A percentile compares a stretch with the other conserved stretches of the same genome.
phyloP scores from a whole-genome alignment of 2,329 filamentous ascomycete genomes.

The Pseudogymnoascus sp. region DNA sequence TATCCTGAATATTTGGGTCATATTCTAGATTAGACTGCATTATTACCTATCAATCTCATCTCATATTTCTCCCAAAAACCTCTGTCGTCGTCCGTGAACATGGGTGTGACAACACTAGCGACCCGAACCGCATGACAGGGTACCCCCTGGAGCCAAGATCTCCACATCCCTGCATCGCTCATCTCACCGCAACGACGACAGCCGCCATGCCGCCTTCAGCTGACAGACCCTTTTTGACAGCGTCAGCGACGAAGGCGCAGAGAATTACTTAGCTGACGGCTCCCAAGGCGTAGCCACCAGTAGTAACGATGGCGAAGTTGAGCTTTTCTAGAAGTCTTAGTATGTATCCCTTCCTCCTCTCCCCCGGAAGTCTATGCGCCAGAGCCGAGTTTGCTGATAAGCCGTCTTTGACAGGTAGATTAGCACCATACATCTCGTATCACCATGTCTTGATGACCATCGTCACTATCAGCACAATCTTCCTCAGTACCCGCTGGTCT shows the following conservation, averaged over 20 bases:
- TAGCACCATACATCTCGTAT: slow-evolving; percentile 62
- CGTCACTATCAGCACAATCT: slow-evolving; percentile 85
- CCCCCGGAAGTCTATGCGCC: no score
- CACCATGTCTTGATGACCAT: slow-evolving; percentile 95
- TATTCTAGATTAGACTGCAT: neutral
- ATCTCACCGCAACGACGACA: neutral
- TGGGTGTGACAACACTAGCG: neutral
- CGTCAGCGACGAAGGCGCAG: neutral
- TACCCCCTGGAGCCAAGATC: neutral
- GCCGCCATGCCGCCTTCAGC: neutral
- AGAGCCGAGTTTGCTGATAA: neutral
- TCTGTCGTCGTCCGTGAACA: neutral
- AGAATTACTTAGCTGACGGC: neutral
- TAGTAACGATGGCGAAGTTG: neutral
- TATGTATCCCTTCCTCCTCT: neutral
- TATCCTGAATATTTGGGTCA: neutral
- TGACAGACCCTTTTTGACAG: neutral
- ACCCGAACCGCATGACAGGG: neutral
- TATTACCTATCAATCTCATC: neutral
- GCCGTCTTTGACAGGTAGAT: slow-evolving; percentile 36
- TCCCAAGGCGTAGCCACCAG: neutral
- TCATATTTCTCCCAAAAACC: neutral
- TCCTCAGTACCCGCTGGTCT: slow-evolving; percentile 66
- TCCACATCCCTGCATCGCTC: neutral
- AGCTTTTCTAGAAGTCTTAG: neutral